phyloP scores from a whole-genome alignment of 495 filamentous ascomycete genomes.

The Penicillium pancosmium region DNA sequence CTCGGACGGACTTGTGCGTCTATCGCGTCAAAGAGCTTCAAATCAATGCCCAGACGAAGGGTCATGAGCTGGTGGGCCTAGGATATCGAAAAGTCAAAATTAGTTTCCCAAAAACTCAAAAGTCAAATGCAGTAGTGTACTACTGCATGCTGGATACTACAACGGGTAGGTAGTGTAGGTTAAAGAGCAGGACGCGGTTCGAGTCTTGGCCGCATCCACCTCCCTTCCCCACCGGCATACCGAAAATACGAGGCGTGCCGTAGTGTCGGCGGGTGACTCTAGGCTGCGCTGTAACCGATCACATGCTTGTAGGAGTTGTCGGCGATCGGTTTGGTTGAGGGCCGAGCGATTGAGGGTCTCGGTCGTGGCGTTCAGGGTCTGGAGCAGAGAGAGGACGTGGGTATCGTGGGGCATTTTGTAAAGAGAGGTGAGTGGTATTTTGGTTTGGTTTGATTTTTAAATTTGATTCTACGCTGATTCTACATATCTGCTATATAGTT shows the following conservation, averaged over 20 bases:
- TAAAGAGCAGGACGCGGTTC: neutral
- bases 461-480: neutral
- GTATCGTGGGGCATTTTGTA: neutral
- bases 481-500: too few relatives aligned
- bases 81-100: neutral
- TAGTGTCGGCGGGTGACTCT: constrained; percentile 11
- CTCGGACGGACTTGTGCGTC: neutral
- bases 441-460: neutral
- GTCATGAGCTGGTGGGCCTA: constrained; percentile 29
- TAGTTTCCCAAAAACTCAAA: neutral
- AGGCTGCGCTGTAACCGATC: constrained; percentile 14
- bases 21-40: constrained; percentile 28
- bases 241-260: constrained; percentile 21
- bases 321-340: constrained; percentile 12
- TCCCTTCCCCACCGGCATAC: constrained; percentile 13
- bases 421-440: neutral
- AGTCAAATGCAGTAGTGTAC: too few relatives aligned
- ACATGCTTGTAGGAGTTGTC: constrained; percentile 22
- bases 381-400: constrained; percentile 10
- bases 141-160: too few relatives aligned
- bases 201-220: neutral
- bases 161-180: too few relatives aligned
- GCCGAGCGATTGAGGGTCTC: constrained; percentile 10
- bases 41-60: constrained; percentile 21
- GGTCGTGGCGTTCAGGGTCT: constrained; percentile 7